These are phyloP conservation scores for Chaetomiaceae sp. DNA, from an alignment of 2,329 filamentous ascomycete species.

Conservation along the genomic window DNA sequence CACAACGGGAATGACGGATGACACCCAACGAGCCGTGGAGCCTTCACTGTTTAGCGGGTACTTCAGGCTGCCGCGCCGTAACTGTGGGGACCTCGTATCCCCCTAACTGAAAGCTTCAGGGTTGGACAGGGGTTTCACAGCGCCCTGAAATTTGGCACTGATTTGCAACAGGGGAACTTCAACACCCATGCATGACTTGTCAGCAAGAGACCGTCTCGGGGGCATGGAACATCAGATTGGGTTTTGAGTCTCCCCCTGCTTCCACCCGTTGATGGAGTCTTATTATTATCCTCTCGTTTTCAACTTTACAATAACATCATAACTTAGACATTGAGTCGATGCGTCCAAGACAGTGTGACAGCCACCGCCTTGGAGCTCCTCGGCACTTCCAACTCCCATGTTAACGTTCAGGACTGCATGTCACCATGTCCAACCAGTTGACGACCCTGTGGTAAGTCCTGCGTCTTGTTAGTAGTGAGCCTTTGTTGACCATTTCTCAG, in stretches of 20 bases:
- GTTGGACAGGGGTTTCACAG: neutral
- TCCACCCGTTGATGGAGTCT: too few relatives aligned
- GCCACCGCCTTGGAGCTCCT: slow-evolving; percentile 1
- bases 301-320: too few relatives aligned
- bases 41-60: neutral
- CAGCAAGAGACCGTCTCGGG: too few relatives aligned
- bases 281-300: too few relatives aligned
- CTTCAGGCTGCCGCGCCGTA: neutral
- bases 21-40: neutral
- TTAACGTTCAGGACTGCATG: too few relatives aligned
- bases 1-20: too few relatives aligned
- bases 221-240: too few relatives aligned
- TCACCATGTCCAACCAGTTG: slow-evolving; percentile 27
- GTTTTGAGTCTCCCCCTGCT: too few relatives aligned
- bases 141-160: neutral
- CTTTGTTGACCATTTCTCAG: slow-evolving; percentile 28
- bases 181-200: too few relatives aligned
- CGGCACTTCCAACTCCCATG: neutral
- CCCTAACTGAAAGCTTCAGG: neutral
- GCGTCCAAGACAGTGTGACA: neutral
- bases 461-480: neutral
- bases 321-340: slow-evolving; percentile 10
- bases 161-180: neutral
- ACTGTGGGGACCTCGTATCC: neutral
- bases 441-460: slow-evolving; percentile 35